phyloP scores from a whole-genome alignment of 805 yeast species.

The Suhomyces pyralidae region DNA sequence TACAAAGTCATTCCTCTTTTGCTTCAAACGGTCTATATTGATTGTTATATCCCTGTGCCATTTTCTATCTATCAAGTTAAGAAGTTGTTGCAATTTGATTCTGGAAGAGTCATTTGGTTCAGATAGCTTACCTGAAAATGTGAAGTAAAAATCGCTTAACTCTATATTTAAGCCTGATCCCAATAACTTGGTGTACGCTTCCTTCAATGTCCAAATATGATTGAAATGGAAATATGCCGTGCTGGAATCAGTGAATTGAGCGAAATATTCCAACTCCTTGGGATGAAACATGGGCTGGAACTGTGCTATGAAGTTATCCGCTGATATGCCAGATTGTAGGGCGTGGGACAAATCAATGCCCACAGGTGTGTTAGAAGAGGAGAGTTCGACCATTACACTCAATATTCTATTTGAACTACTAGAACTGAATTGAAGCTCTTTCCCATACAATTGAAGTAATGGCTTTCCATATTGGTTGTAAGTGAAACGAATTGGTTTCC shows the following conservation, averaged over 20 bases:
- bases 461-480: conserved; percentile 60
- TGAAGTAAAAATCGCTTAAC: conserved; percentile 7
- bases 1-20: conserved; percentile 4
- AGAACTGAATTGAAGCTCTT: conserved; percentile 47
- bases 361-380: conserved; percentile 17
- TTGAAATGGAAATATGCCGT: conserved; percentile 41
- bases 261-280: neutral
- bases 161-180: conserved; percentile 53
- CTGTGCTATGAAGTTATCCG: conserved; percentile 27
- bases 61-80: neutral
- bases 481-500: conserved; percentile 23
- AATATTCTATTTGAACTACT: conserved; percentile 56
- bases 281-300: conserved; percentile 18
- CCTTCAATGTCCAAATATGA: conserved; percentile 77
- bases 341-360: conserved; percentile 41
- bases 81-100: neutral
- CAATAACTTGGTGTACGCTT: conserved; percentile 63
- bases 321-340: conserved; percentile 22
- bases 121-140: neutral
- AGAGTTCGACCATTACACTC: conserved; percentile 41
- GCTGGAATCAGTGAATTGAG: conserved; percentile 22
- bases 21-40: conserved; percentile 1
- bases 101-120: neutral
- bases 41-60: conserved; percentile 1
- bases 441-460: conserved; percentile 18